Base-by-base conservation (phyloP, 164 flowering plant genomes). In the Buxus sempervirens region DNA sequence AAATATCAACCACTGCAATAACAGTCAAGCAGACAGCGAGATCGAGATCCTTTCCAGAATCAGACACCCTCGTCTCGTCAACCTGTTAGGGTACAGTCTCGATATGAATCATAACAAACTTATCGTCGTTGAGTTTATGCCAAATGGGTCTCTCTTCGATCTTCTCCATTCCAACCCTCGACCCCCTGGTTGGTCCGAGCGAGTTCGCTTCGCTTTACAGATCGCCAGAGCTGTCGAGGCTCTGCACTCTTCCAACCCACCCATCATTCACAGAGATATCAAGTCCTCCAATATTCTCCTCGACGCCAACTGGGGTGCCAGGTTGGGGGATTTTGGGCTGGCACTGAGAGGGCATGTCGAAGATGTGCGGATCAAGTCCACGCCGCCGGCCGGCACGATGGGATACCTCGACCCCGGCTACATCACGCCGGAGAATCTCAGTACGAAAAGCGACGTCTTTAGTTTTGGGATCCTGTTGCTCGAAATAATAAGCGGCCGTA, bases 251-350 rank as follows among this genome's bases (percentile, higher is more conserved):
- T 73, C 88, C 1, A 74, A 78, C 56, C 96, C 96, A n/a, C 96
- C 93, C 25, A 88, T 91, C 12, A 94, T 90, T n/a, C 98, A 91
- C 73, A 73, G 96, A 25, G 98, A 94, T 68, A 86, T 94, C 0
- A 94, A 94, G 70, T 94, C 98, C 0, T 86, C 95, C 0, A 94
- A 91, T 66, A 77, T 94, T 1, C 65, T 94, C 27, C 75, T 94
- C 45, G 98, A 94, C 62, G 73, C 25, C n/a, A 62, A 72, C 5
- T 73, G 80, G 74, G 83, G 81, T 24, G 93, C 90, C 9, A 74
- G 91, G 64, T 70, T 94, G 32, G 87, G 93, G 0, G 98, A 94
- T 64, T 91, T 90, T 66, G 96, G 98, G 9, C 72, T 94, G 57
- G 93, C 98, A 0, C 62, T 93, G 69, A 83, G 91, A 55, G 90